Evolutionary conservation across 2,329 filamentous ascomycete genomes (phyloP).

Genomic region (Fusarium lyarnte): DNA sequence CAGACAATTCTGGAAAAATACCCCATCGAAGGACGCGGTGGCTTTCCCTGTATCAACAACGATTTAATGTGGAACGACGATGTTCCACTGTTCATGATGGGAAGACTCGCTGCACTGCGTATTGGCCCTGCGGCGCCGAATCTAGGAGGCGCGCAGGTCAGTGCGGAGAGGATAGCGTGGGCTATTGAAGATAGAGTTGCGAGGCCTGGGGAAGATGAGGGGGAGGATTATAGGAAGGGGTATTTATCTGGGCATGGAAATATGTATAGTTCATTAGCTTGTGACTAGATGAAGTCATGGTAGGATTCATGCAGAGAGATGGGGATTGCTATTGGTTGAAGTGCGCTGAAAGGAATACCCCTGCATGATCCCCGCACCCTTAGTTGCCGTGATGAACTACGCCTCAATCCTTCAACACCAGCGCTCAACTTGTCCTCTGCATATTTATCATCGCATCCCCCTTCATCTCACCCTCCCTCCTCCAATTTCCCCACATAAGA

Average conservation of each 20-base stretch:
- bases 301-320: background rate
- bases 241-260: slow-evolving; percentile 51
- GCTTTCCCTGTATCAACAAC: slow-evolving; percentile 77
- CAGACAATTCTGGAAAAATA: slow-evolving; percentile 66
- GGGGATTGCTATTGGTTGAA: background rate
- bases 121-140: slow-evolving; percentile 79
- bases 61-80: slow-evolving; percentile 79
- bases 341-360: background rate
- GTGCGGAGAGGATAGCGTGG: slow-evolving; percentile 79
- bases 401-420: slow-evolving; percentile 7
- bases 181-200: slow-evolving; percentile 67
- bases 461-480: background rate
- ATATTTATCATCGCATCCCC: background rate
- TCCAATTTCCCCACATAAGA: no score
- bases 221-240: slow-evolving; percentile 23
- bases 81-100: slow-evolving; percentile 78
- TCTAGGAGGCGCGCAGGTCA: slow-evolving; percentile 75
- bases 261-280: slow-evolving; percentile 48
- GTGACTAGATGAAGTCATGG: slow-evolving; percentile 16
- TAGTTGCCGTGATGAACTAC: background rate
- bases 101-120: slow-evolving; percentile 71
- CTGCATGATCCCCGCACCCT: background rate
- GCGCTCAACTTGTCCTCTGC: background rate
- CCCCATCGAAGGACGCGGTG: slow-evolving; percentile 70
- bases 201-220: slow-evolving; percentile 30